Evolutionary conservation across 2,329 filamentous ascomycete genomes (phyloP), one percentile per base, ranked within the genome.

Genomic region (Malbranchea cinnamomea): DNA sequence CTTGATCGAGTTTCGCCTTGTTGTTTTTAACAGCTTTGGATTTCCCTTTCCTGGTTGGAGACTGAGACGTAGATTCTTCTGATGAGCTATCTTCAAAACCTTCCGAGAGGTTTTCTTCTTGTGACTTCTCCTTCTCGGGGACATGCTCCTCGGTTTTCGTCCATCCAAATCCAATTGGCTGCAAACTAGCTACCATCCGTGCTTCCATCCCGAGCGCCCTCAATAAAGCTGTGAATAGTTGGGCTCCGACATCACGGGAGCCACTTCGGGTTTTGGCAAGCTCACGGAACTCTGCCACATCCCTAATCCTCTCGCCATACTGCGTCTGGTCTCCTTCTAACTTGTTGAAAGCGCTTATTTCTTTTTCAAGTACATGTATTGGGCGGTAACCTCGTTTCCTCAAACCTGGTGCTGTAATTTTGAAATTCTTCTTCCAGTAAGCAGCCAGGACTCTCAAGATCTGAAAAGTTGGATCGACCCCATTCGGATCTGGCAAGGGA

Each of bases 301-400:
- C 60, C n/a, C 59, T 54, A 2, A 94, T 69, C 8, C 70, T 67
- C 55, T 95, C 89, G 1, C 87, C 87, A 47, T 87, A 83, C 4
- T 58, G 59, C 26, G 70, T 63, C 0, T 64, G 53, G 40, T 89
- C 67, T 33, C 72, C 60, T 0, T 63, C 59, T 28, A 76, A 67
- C 8, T 73, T 67, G 18, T 70, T 67, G 50, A 78, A 83, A 0
- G 71, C 74, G 18, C 76, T 74, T 5, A 78, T 71, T 36, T 89
- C 64, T n/a, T 74, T 68, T 41, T 83, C 76, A 2, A 93, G 58
- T 14, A 72, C 67, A 42, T 77, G 65, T n/a, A 83, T 67, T 1
- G 78, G 66, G 60, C 87, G 78, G 49, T 95, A 95, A 0, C 89
- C 89, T 48, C 71, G 67, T 57, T 95, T 98, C n/a, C 85, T 69